A percentile compares a stretch with the other conserved stretches of the same genome.
Conservation (phyloP, 2,329 filamentous ascomycete genomes). For the Zymoseptoria brevis region DNA sequence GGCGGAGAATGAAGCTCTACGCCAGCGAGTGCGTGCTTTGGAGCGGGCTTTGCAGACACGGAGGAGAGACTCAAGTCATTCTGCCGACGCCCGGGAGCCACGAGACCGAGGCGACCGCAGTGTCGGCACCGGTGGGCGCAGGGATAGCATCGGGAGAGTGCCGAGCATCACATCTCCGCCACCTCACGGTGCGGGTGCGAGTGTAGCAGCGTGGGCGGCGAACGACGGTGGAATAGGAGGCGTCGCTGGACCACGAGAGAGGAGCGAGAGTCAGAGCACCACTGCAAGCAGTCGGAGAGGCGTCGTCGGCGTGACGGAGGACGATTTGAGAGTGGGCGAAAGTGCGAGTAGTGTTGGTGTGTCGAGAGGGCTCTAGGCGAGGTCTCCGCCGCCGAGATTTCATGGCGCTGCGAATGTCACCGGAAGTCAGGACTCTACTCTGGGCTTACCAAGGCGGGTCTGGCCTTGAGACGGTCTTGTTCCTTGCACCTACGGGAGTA, state of each 20-base stretch:
- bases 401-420: neutral
- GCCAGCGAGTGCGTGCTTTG: slow-evolving; percentile 40
- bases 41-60: slow-evolving; percentile 35
- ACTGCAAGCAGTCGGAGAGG: slow-evolving; percentile 27
- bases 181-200: slow-evolving; percentile 12
- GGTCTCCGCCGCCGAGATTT: neutral
- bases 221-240: slow-evolving; percentile 24
- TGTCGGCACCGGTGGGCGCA: neutral
- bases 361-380: slow-evolving; percentile 10
- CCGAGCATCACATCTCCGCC: slow-evolving; percentile 8
- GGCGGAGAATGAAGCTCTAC: slow-evolving; percentile 41
- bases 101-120: neutral
- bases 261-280: slow-evolving; percentile 32
- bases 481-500: neutral
- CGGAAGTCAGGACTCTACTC: neutral
- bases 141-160: neutral
- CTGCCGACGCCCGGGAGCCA: slow-evolving; percentile 9
- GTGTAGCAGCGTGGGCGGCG: slow-evolving; percentile 25
- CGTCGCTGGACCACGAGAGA: slow-evolving; percentile 29
- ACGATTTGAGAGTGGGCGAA: slow-evolving; percentile 30
- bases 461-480: neutral
- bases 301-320: slow-evolving; percentile 18
- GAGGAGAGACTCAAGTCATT: slow-evolving; percentile 26
- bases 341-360: slow-evolving; percentile 28
- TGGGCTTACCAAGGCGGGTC: neutral